Conservation (phyloP, 805 yeast species). For the Nakazawaea peltata region DNA sequence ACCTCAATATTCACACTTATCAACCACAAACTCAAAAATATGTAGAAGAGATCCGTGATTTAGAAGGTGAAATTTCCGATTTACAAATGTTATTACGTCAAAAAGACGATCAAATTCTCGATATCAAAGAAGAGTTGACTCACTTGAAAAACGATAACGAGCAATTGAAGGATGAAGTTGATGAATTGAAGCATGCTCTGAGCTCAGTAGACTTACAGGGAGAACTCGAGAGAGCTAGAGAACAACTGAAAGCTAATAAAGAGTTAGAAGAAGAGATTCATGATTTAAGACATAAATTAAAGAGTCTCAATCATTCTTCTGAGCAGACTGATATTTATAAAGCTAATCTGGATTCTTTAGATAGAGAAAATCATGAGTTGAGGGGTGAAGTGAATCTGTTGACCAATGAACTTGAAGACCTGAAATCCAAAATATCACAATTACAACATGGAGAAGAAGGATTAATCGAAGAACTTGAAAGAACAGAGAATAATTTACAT, state of each 20-base stretch:
- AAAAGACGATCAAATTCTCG: no score
- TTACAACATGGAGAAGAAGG: not conserved
- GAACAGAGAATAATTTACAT: not conserved
- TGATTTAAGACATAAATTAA: no score
- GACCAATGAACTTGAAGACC: not conserved
- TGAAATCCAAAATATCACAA: not conserved
- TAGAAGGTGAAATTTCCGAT: not conserved
- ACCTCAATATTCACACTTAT: not conserved
- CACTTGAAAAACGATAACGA: no score
- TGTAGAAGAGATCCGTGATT: not conserved
- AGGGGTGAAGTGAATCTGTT: slow-evolving; percentile 9
- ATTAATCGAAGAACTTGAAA: slow-evolving; percentile 1
- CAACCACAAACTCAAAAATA: no score
- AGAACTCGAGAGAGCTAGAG: no score
- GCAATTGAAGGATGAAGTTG: slow-evolving; percentile 1
- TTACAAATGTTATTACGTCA: not conserved
- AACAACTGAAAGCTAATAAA: no score
- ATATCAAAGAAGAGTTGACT: no score
- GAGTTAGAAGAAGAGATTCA: no score
- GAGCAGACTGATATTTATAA: not conserved
- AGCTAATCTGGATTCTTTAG: slow-evolving; percentile 8
- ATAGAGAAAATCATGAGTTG: slow-evolving; percentile 5
- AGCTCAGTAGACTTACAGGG: not conserved
- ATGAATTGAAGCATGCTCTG: not conserved
- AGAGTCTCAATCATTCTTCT: no score